phyloP scores from a whole-genome alignment of 257 asterid species.

The Salvia miltiorrhiza region DNA sequence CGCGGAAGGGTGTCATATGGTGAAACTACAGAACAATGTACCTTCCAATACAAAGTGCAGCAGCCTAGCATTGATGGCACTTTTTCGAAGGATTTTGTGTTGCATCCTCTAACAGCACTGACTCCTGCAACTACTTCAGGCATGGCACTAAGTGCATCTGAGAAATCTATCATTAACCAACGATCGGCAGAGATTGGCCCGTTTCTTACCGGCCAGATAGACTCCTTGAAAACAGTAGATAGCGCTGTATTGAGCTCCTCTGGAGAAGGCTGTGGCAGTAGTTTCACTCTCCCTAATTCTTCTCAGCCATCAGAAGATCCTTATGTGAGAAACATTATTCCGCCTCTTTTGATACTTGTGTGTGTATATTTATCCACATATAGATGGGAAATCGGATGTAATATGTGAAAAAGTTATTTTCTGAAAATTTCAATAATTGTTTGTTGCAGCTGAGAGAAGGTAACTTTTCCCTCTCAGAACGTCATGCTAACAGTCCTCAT shows the following conservation, averaged over 20 bases:
- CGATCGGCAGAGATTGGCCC: slow-evolving; percentile 31
- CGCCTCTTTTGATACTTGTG: not conserved
- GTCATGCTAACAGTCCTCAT: slow-evolving; percentile 21
- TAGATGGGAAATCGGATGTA: slow-evolving; percentile 2
- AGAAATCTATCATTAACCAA: slow-evolving; percentile 30
- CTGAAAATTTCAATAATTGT: slow-evolving; percentile 3
- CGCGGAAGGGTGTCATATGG: slow-evolving; percentile 26
- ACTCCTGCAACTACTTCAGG: slow-evolving; percentile 22
- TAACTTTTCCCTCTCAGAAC: slow-evolving; percentile 25
- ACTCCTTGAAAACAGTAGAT: slow-evolving; percentile 29
- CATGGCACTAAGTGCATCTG: slow-evolving; percentile 22
- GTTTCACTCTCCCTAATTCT: slow-evolving; percentile 29
- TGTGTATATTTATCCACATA: not conserved
- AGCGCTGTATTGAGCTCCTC: slow-evolving; percentile 34
- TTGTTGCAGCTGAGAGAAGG: slow-evolving; percentile 45
- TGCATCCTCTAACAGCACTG: slow-evolving; percentile 23
- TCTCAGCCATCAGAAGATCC: slow-evolving; percentile 19
- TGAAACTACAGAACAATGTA: slow-evolving; percentile 24
- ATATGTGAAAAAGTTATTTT: not conserved
- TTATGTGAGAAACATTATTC: slow-evolving; percentile 25
- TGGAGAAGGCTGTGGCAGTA: slow-evolving; percentile 32
- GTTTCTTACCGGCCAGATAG: slow-evolving; percentile 30
- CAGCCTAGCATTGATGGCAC: slow-evolving; percentile 26
- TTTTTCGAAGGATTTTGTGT: slow-evolving; percentile 28
- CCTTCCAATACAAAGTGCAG: slow-evolving; percentile 22